These are phyloP conservation scores for Rhododendron williamsianum DNA, from an alignment of 148 eudicot species.

Conservation along the genomic window DNA sequence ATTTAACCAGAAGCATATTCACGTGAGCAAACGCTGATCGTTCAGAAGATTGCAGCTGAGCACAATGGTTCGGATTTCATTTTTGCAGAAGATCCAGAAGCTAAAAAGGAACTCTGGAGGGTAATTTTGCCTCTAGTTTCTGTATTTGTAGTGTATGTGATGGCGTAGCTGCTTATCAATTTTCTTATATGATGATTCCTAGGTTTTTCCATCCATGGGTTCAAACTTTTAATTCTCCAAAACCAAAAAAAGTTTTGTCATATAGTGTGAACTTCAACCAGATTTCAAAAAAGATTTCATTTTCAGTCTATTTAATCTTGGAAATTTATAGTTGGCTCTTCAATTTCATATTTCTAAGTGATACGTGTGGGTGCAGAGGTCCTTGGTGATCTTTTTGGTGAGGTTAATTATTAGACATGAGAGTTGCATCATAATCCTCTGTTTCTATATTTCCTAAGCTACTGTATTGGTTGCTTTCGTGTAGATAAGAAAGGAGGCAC, in stretches of 20 bases:
- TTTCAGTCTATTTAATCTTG: not conserved
- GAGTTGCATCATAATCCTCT: not conserved
- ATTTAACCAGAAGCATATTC: conserved; percentile 77
- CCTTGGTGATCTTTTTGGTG: not conserved
- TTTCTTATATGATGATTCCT: not conserved
- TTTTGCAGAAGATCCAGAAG: conserved; percentile 82
- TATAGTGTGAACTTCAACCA: not conserved
- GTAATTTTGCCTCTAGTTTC: conserved; percentile 27
- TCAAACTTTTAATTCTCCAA: not conserved
- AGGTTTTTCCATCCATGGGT: not conserved
- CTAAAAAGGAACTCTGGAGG: conserved; percentile 98
- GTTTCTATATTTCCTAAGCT: not conserved
- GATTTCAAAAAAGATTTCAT: not conserved
- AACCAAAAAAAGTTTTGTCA: not conserved
- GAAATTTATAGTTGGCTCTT: not conserved
- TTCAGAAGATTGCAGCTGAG: conserved; percentile 84
- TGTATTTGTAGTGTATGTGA: not conserved
- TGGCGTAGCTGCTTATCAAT: not conserved
- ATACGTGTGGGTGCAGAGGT: not conserved
- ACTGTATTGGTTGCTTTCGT: conserved; percentile 5
- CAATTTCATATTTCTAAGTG: not conserved
- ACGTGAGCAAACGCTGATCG: conserved; percentile 73
- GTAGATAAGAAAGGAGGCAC: conserved; percentile 99
- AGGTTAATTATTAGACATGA: not conserved
- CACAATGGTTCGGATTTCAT: conserved; percentile 92